Conservation (phyloP, 441 rosid genomes). For the Pelargonium fulgidum region DNA sequence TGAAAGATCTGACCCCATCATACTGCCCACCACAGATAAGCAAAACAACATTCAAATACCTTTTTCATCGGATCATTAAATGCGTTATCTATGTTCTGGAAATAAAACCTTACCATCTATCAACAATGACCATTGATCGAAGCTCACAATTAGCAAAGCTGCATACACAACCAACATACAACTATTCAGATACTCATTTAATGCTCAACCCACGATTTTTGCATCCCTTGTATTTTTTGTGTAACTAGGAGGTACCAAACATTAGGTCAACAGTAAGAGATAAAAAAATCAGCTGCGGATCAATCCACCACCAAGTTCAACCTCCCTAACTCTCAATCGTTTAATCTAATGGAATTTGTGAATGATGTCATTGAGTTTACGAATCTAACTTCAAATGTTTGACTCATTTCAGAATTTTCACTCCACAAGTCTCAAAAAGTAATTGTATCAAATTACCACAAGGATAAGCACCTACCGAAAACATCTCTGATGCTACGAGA, state of each 20-base stretch:
- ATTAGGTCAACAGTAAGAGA: no score
- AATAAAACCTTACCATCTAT: conserved; percentile 44
- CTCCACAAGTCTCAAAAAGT: no score
- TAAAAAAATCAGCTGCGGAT: not conserved
- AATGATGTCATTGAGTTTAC: not conserved
- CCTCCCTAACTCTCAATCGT: not conserved
- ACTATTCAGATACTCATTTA: conserved; percentile 9
- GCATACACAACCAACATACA: conserved; percentile 19
- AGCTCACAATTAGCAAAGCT: conserved; percentile 80
- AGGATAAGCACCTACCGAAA: not conserved
- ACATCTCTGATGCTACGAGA: not conserved
- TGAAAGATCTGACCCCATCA: conserved; percentile 12
- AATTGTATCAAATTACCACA: not conserved
- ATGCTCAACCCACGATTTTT: not conserved
- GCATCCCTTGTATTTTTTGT: not conserved
- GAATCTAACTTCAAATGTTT: not conserved
- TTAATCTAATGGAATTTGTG: not conserved
- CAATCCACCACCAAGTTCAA: no score
- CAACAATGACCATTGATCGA: conserved; percentile 63
- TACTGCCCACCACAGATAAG: conserved; percentile 13
- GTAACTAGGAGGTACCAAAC: no score
- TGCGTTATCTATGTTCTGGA: not conserved
- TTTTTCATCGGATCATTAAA: not conserved
- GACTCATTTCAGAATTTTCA: no score
- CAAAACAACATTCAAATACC: no score